Conservation (phyloP, 345 rosid genomes). For the Lepidium sativum region DNA sequence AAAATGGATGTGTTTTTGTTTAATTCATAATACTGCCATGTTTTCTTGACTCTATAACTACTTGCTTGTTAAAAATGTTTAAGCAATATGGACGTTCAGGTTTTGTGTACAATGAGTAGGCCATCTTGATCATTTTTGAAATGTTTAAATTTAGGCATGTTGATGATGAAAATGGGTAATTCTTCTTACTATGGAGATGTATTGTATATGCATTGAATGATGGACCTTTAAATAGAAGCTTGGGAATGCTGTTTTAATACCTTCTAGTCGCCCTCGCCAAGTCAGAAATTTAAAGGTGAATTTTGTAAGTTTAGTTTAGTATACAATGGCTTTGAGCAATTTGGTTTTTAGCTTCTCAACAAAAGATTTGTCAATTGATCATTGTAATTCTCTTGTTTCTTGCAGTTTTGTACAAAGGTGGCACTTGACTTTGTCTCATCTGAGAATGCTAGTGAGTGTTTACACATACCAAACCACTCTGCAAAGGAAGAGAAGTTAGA, state of each 20-base stretch:
- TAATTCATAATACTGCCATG: too few relatives aligned
- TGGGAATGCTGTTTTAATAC: constrained; percentile 25
- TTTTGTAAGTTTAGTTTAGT: not conserved
- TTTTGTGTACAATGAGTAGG: too few relatives aligned
- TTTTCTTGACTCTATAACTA: too few relatives aligned
- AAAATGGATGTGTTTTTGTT: too few relatives aligned
- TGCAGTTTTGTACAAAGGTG: constrained; percentile 55
- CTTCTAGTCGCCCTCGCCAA: constrained; percentile 25
- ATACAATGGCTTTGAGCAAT: not conserved
- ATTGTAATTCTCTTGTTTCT: not conserved
- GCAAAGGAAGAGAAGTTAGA: constrained; percentile 54
- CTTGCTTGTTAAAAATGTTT: too few relatives aligned
- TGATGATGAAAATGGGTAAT: too few relatives aligned
- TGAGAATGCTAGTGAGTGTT: constrained; percentile 42
- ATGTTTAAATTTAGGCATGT: too few relatives aligned
- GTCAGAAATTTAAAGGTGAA: constrained; percentile 22
- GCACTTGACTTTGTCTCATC: constrained; percentile 58
- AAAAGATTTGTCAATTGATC: not conserved
- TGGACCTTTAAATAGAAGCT: constrained; percentile 25
- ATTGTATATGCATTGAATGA: not conserved
- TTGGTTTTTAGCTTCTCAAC: too few relatives aligned
- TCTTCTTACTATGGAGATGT: too few relatives aligned
- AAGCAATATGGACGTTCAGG: too few relatives aligned
- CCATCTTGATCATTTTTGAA: too few relatives aligned
- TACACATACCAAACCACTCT: constrained; percentile 35